Base-by-base conservation (phyloP, 83 land plant species). In the Diphasiastrum complanatum region DNA sequence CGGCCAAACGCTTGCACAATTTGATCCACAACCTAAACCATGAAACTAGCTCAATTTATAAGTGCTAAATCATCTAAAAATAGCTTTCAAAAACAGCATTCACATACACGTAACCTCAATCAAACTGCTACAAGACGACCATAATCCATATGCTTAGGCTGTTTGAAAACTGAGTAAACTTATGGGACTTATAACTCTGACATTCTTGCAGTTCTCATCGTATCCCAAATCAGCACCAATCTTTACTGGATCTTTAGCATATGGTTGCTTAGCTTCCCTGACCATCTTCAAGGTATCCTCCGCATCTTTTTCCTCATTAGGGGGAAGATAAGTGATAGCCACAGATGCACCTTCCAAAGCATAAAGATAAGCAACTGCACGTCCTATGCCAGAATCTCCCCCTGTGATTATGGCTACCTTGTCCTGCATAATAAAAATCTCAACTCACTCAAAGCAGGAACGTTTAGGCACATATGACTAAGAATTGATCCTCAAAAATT, bases 381-480 rank as follows among this genome's bases (percentile, higher is more conserved):
- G 55, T 8, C 96, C 96, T 20, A 90, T 90, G 18, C 96, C 96
- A 4, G 89, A 90, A 51, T 86, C 93, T 19, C 96, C 96, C 3
- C 96, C 92, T 4, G 96, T 90, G 16, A 90, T 85, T 36, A 86
- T 61, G 16, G 93, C 93, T 53, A 86, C 81, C 72, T 81, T 81
- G 0, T 80, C 88, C 81, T 85, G 70, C 72, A 65, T 2, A 1
- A 24, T 1, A n/a, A 34, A 31, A 5, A 22, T 16, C 33, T 2
- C 18, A 16, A 71, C 8, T 16, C 22, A n/a, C 34, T 62, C 20
- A 1, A 33, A 3, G 10, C 27, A 22, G 16, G 23, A 19, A 68
- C 12, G 12, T 1, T 31, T 11, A 60, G 22, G 19, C 6, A 37
- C 12, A 4, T 28, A 45, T 23, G 31, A 28, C 25, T 20, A 19